A percentile compares a stretch with the other conserved stretches of the same genome.
Evolutionary conservation across 495 filamentous ascomycete species (phyloP).

Genomic region (Neurospora discreta): DNA sequence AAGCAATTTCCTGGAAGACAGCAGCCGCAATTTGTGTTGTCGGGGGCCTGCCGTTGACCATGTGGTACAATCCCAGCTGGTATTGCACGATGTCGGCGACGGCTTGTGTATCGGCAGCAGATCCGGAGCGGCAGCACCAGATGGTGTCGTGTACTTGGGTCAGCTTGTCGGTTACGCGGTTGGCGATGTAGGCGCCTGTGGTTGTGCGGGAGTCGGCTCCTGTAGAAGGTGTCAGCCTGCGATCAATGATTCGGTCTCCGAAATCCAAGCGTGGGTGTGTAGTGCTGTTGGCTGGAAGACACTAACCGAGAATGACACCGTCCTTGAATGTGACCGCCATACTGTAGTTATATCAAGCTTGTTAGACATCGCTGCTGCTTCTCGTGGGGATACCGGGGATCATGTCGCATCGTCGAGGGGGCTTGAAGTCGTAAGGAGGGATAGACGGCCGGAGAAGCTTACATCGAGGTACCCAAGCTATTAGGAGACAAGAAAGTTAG

Average conservation of each 20-base stretch:
- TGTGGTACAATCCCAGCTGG: conserved; percentile 84
- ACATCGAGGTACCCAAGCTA: conserved; percentile 97
- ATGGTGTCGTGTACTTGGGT: conserved; percentile 98
- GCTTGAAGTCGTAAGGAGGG: neutral
- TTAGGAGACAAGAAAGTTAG: conserved; percentile 11
- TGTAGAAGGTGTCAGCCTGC: conserved; percentile 9
- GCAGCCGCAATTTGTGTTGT: conserved; percentile 89
- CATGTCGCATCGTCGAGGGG: conserved; percentile 2
- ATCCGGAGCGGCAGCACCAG: conserved; percentile 97
- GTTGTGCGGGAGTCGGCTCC: conserved; percentile 95
- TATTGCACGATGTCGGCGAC: conserved; percentile 97
- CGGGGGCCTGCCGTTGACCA: conserved; percentile 75
- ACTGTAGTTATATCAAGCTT: conserved; percentile 24
- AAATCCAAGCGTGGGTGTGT: neutral
- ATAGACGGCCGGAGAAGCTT: conserved; percentile 27
- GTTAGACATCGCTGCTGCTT: conserved; percentile 11
- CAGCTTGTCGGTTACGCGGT: conserved; percentile 97
- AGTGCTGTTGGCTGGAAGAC: neutral
- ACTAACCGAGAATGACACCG: conserved; percentile 78
- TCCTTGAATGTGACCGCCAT: conserved; percentile 97
- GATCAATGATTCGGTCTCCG: neutral
- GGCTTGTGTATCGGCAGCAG: conserved; percentile 94
- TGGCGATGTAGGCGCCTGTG: conserved; percentile 97
- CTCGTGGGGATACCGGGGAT: neutral
- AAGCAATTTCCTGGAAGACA: conserved; percentile 95